Evolutionary conservation across 2,329 filamentous ascomycete genomes (phyloP).

Genomic region (Orbilia quercus): DNA sequence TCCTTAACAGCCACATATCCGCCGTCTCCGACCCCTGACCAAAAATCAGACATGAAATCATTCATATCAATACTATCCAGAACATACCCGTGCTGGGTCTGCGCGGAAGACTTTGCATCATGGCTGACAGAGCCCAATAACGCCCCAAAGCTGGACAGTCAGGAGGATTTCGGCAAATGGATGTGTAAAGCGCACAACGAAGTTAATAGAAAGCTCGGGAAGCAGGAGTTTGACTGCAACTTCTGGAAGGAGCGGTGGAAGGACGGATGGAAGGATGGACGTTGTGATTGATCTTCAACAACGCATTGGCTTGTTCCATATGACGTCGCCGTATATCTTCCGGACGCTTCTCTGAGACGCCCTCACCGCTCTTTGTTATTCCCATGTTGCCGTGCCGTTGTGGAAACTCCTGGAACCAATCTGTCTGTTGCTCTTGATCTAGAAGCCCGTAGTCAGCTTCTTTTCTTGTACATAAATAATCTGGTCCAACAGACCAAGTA

Average conservation of each 20-base stretch:
- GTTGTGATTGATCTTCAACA: conserved; percentile 69
- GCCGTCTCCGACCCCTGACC: conserved; percentile 71
- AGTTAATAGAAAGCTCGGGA: conserved; percentile 89
- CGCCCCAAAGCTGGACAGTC: conserved; percentile 67
- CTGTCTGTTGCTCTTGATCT: conserved; percentile 10
- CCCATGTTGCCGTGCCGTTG: background rate
- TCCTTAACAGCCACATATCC: conserved; percentile 91
- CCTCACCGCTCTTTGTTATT: too few species aligned
- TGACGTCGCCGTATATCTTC: too few species aligned
- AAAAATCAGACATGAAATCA: conserved; percentile 79
- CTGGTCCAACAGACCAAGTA: too few species aligned
- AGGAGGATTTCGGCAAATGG: conserved; percentile 81
- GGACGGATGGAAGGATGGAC: conserved; percentile 81
- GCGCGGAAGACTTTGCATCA: conserved; percentile 86
- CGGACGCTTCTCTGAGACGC: too few species aligned
- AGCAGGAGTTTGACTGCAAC: conserved; percentile 87
- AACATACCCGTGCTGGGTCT: conserved; percentile 95
- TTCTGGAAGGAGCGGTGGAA: conserved; percentile 93
- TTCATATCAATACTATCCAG: conserved; percentile 86
- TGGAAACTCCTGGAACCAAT: background rate
- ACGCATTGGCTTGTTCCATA: too few species aligned
- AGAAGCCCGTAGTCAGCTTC: background rate
- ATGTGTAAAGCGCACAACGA: conserved; percentile 88
- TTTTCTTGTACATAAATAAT: too few species aligned
- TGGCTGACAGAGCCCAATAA: conserved; percentile 78